Evolutionary conservation across 139 green algal genomes (phyloP).

Genomic region (Trebouxia sp.): DNA sequence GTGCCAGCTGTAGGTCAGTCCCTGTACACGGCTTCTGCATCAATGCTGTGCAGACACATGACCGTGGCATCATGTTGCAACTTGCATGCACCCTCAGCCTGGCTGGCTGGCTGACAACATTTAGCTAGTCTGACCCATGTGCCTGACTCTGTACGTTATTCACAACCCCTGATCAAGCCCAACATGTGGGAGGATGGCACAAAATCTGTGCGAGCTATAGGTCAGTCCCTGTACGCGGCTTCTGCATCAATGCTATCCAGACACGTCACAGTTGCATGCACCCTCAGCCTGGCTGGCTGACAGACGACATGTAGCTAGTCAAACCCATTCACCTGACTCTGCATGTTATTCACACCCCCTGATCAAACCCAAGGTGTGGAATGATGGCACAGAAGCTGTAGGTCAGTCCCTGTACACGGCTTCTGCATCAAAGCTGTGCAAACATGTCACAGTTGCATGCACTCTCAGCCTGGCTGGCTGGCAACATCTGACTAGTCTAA

Average conservation of each 20-base stretch:
- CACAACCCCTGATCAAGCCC: slow-evolving; percentile 45
- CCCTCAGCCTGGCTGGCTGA: background rate
- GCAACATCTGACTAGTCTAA: background rate
- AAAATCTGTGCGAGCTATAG: background rate
- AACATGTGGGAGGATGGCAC: slow-evolving; percentile 35
- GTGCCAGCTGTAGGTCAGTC: background rate
- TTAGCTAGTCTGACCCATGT: background rate
- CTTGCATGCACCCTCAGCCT: background rate
- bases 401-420: background rate
- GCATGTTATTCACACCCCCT: slow-evolving; percentile 16
- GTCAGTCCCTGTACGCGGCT: background rate
- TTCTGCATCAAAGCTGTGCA: too few species aligned
- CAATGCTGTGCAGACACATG: background rate
- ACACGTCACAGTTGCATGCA: background rate
- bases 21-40: background rate
- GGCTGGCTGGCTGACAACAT: background rate
- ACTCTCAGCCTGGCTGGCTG: background rate
- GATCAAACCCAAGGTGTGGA: slow-evolving; percentile 48
- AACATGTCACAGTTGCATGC: background rate
- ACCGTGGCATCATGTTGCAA: background rate
- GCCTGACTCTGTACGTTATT: background rate
- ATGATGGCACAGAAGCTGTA: slow-evolving; percentile 17
- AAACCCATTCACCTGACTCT: background rate
- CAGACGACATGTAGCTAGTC: background rate
- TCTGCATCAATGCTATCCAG: too few species aligned